These are phyloP conservation scores for Eragrostis nindensis DNA, from an alignment of 176 grass and related monocot species.

Conservation along the genomic window DNA sequence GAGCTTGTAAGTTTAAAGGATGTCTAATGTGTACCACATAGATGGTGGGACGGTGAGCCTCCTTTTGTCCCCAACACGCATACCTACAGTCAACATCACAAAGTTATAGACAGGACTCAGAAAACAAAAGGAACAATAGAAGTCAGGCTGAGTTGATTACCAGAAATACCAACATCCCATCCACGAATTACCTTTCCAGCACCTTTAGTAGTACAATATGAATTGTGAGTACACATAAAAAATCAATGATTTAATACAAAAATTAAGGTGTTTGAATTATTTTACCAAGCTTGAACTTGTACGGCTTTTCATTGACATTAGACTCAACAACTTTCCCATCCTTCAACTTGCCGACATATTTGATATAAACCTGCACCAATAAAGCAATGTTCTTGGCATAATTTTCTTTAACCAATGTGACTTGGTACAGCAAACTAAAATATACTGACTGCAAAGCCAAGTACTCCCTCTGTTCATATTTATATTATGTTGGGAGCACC, in stretches of 20 bases:
- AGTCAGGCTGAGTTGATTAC: constrained; percentile 42
- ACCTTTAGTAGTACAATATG: constrained; percentile 53
- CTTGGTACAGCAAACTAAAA: not conserved
- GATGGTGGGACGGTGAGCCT: constrained; percentile 72
- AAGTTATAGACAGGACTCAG: not conserved
- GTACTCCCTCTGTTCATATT: too few species aligned
- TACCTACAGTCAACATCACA: constrained; percentile 49
- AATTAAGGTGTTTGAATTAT: not conserved
- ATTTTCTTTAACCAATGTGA: not conserved
- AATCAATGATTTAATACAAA: not conserved
- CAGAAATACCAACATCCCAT: constrained; percentile 87
- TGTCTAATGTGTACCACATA: constrained; percentile 54
- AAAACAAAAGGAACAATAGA: not conserved
- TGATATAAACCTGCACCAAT: constrained; percentile 77
- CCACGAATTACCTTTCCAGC: constrained; percentile 80
- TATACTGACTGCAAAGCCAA: not conserved
- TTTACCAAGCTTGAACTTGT: constrained; percentile 92
- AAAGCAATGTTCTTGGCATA: not conserved
- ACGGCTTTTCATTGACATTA: constrained; percentile 64
- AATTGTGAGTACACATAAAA: constrained; percentile 14
- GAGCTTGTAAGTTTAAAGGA: not conserved
- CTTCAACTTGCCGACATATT: constrained; percentile 78
- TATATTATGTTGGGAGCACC: too few species aligned
- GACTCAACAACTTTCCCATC: constrained; percentile 73
- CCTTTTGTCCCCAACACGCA: constrained; percentile 87